A percentile compares a stretch with the other conserved stretches of the same genome.
These are phyloP conservation scores for Colletotrichum sublineola DNA, from an alignment of 2,329 filamentous ascomycete genomes.

Conservation along the genomic window DNA sequence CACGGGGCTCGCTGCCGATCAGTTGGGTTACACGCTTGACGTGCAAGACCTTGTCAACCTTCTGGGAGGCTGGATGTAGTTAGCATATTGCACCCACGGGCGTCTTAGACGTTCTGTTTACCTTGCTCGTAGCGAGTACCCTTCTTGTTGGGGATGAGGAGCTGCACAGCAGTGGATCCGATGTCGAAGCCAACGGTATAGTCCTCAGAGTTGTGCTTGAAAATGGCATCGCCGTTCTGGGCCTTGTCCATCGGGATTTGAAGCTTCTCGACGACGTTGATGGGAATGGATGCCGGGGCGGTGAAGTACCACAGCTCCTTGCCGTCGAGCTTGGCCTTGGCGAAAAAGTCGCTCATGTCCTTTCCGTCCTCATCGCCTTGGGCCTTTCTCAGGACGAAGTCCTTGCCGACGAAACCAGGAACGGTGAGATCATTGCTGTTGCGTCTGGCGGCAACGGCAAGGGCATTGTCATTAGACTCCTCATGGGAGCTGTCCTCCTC, in stretches of 20 bases:
- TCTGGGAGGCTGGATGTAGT: constrained; percentile 49
- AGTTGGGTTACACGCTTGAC: constrained; percentile 74
- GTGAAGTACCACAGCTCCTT: constrained; percentile 88
- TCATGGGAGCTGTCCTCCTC: constrained; percentile 41
- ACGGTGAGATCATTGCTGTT: constrained; percentile 52
- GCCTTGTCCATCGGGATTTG: constrained; percentile 71
- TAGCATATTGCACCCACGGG: background rate
- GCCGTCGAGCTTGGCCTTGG: constrained; percentile 70
- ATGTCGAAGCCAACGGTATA: constrained; percentile 72
- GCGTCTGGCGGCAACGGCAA: constrained; percentile 50
- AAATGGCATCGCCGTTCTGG: constrained; percentile 64
- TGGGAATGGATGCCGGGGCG: constrained; percentile 76
- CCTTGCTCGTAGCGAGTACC: constrained; percentile 67
- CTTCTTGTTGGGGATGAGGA: constrained; percentile 71
- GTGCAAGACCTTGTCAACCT: constrained; percentile 72
- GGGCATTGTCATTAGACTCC: constrained; percentile 52
- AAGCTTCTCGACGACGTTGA: constrained; percentile 75
- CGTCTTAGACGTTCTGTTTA: constrained; percentile 53
- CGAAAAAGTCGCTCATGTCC: constrained; percentile 68
- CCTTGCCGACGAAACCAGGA: constrained; percentile 62
- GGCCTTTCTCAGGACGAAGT: constrained; percentile 67
- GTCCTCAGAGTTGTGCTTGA: constrained; percentile 73
- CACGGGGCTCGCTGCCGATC: constrained; percentile 53
- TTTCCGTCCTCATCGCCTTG: constrained; percentile 56
- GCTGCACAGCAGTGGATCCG: constrained; percentile 66